Conservation (phyloP, 2,329 filamentous ascomycete species). For the Fusarium secorum region DNA sequence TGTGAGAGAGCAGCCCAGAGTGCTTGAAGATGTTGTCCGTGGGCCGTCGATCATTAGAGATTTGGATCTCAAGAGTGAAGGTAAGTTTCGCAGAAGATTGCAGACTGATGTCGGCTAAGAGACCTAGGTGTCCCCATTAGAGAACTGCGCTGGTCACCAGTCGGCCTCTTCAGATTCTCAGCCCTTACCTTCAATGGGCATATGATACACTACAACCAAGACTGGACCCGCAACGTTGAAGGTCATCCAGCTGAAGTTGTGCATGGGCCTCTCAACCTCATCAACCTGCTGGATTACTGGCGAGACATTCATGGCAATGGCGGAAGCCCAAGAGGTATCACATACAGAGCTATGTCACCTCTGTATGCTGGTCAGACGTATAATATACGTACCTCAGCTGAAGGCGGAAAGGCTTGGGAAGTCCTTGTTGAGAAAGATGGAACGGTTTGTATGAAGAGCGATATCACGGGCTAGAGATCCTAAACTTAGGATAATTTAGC, state of each 20-base stretch:
- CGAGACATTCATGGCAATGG: constrained; percentile 56
- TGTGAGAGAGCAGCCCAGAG: constrained; percentile 6
- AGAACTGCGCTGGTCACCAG: constrained; percentile 54
- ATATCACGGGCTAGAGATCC: constrained; percentile 34
- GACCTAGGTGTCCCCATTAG: constrained; percentile 38
- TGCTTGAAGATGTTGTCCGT: constrained; percentile 13
- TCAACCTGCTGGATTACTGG: constrained; percentile 75
- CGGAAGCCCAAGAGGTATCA: constrained; percentile 51
- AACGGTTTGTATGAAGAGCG: constrained; percentile 48
- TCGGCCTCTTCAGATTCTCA: constrained; percentile 78
- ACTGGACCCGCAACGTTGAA: constrained; percentile 71
- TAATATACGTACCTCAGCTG: constrained; percentile 63
- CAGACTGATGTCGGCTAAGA: not conserved
- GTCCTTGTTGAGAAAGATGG: constrained; percentile 56
- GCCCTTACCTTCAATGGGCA: constrained; percentile 88
- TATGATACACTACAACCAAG: constrained; percentile 80
- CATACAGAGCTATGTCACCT: constrained; percentile 74
- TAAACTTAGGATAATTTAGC: not conserved
- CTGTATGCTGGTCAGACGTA: constrained; percentile 74
- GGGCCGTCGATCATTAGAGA: constrained; percentile 43
- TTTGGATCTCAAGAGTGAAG: not conserved
- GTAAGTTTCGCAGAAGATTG: not conserved
- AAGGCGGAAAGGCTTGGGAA: constrained; percentile 49
- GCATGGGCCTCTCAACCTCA: constrained; percentile 80
- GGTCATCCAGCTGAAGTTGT: constrained; percentile 77